phyloP scores from a whole-genome alignment of 768 basidiomycete species.

The Russula brevipes region DNA sequence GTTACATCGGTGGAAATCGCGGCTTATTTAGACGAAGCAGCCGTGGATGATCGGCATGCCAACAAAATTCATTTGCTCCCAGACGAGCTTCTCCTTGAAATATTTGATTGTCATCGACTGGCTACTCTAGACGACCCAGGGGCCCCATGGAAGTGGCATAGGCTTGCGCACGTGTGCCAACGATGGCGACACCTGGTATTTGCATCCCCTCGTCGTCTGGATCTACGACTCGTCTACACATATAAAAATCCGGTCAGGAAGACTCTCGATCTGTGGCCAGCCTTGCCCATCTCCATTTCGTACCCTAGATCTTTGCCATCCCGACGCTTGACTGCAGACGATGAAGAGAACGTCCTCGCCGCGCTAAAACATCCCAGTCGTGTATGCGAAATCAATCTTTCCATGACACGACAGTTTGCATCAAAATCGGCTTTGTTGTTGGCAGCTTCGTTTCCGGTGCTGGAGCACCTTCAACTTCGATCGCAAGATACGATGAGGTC shows the following conservation, averaged over 20 bases:
- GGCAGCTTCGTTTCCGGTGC: slow-evolving; percentile 25
- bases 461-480: slow-evolving; percentile 24
- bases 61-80: neutral
- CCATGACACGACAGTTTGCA: neutral
- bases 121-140: neutral
- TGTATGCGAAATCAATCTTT: neutral
- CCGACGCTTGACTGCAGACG: neutral
- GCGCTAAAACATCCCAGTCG: neutral
- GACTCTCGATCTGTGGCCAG: slow-evolving; percentile 3
- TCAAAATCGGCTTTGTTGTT: slow-evolving; percentile 18
- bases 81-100: neutral
- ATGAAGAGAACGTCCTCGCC: neutral
- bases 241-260: neutral
- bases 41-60: neutral
- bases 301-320: neutral
- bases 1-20: no score
- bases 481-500: slow-evolving; percentile 35
- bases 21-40: neutral
- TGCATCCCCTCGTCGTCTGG: slow-evolving; percentile 1
- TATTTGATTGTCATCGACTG: slow-evolving; percentile 4
- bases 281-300: neutral
- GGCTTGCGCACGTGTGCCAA: slow-evolving; percentile 6
- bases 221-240: neutral
- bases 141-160: slow-evolving; percentile 4
- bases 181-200: slow-evolving; percentile 1